Evolutionary conservation across 805 yeast species (phyloP).

Genomic region (Starmerella tilneyi): DNA sequence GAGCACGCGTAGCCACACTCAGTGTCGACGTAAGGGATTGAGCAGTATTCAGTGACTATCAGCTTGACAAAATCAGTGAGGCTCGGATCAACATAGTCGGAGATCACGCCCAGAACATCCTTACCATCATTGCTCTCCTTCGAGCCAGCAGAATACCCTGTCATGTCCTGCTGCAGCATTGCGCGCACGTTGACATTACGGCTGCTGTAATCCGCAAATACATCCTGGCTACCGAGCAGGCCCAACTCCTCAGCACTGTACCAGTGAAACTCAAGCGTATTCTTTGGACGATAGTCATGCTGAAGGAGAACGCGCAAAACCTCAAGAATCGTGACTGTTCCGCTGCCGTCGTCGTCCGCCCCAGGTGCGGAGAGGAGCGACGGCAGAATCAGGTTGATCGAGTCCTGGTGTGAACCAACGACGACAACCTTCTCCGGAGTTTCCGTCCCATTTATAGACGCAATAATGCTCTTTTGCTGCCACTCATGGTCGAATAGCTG

Average conservation of each 20-base stretch:
- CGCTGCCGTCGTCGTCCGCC: constrained; percentile 91
- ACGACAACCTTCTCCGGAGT: constrained; percentile 46
- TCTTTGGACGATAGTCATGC: constrained; percentile 43
- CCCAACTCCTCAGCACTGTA: constrained; percentile 96
- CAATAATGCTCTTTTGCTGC: constrained; percentile 69
- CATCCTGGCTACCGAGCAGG: constrained; percentile 70
- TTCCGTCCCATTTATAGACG: constrained; percentile 39
- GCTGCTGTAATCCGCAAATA: constrained; percentile 47
- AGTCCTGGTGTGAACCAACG: constrained; percentile 85
- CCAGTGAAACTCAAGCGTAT: constrained; percentile 85
- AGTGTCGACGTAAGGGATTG: constrained; percentile 63
- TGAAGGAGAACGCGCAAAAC: constrained; percentile 53
- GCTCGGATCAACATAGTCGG: constrained; percentile 50
- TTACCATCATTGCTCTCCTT: constrained; percentile 34
- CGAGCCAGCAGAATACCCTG: constrained; percentile 55
- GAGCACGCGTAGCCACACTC: constrained; percentile 87
- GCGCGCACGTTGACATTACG: constrained; percentile 51
- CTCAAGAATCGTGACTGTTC: constrained; percentile 69
- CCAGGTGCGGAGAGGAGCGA: constrained; percentile 69
- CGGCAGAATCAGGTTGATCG: constrained; percentile 66
- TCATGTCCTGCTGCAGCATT: constrained; percentile 92
- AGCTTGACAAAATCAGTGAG: constrained; percentile 54
- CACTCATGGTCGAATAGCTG: constrained; percentile 55
- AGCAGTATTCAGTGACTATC: constrained; percentile 51
- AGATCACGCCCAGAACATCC: constrained; percentile 70